Conservation (phyloP, 106 monocot genomes). For the Dendrobium nobile region DNA sequence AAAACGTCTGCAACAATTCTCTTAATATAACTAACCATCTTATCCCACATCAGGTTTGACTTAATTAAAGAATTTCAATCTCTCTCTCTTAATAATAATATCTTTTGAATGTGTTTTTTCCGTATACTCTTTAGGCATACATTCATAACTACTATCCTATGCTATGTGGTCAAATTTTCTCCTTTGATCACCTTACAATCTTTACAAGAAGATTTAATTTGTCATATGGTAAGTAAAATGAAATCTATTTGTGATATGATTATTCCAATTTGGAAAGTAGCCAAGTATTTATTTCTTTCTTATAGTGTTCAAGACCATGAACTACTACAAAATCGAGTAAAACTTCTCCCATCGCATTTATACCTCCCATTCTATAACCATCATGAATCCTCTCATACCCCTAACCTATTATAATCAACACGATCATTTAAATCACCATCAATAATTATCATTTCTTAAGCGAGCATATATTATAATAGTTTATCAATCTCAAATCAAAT, state of each 20-base stretch:
- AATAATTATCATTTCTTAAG: not conserved
- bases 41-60: not conserved
- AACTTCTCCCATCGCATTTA: not conserved
- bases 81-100: not conserved
- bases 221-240: not conserved
- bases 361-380: not conserved
- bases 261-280: not conserved
- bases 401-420: not conserved
- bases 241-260: not conserved
- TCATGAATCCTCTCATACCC: not conserved
- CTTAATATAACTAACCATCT: not conserved
- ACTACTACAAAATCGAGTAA: not conserved
- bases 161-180: not conserved
- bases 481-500: not conserved
- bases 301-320: not conserved
- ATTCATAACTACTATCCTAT: not conserved
- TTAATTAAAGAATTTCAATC: not conserved
- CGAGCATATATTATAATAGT: not conserved
- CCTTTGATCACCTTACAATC: not conserved
- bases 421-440: not conserved
- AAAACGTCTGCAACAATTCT: not conserved
- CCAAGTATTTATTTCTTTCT: not conserved
- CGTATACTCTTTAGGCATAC: not conserved
- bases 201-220: not conserved
- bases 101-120: not conserved